phyloP scores from a whole-genome alignment of 495 filamentous ascomycete species.

The Ramalina peruviana region DNA sequence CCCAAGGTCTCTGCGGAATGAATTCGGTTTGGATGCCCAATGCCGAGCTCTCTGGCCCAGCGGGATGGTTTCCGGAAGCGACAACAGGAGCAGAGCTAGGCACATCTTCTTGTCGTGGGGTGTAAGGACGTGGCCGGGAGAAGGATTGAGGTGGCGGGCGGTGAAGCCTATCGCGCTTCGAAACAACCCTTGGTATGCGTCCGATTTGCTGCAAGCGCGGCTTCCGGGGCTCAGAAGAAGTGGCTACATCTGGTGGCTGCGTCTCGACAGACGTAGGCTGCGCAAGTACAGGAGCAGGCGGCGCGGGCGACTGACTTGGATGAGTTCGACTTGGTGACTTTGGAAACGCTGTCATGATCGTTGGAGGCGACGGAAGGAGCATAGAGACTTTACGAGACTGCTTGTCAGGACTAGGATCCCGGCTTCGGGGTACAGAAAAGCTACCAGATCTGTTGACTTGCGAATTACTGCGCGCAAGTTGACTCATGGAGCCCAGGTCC shows the following conservation, averaged over 20 bases:
- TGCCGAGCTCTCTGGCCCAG: conserved; percentile 18
- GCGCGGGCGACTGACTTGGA: conserved; percentile 19
- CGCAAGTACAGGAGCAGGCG: background rate
- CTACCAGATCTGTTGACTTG: conserved; percentile 13
- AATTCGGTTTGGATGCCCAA: conserved; percentile 13
- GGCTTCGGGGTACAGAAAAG: background rate
- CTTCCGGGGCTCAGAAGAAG: conserved; percentile 18
- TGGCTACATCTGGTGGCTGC: conserved; percentile 11
- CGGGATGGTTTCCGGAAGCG: conserved; percentile 4
- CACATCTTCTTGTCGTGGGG: conserved; percentile 31
- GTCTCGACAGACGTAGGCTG: conserved; percentile 2
- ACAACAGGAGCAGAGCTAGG: conserved; percentile 15
- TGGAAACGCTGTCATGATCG: conserved; percentile 30
- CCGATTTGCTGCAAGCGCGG: conserved; percentile 63
- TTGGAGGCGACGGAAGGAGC: conserved; percentile 41
- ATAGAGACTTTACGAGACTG: conserved; percentile 34
- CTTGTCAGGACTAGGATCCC: conserved; percentile 11
- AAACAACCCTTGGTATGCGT: conserved; percentile 79
- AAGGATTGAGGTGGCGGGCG: conserved; percentile 67
- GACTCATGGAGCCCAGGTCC: background rate
- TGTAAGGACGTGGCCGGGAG: conserved; percentile 47
- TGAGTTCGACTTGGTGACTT: conserved; percentile 23
- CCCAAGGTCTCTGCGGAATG: conserved; percentile 14
- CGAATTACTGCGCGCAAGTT: background rate
- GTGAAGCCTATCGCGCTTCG: conserved; percentile 50